Evolutionary conservation across 1,284 basidiomycete genomes (phyloP), one percentile per base, ranked within the genome.

Genomic region (Cryptococcus jaspeensis): DNA sequence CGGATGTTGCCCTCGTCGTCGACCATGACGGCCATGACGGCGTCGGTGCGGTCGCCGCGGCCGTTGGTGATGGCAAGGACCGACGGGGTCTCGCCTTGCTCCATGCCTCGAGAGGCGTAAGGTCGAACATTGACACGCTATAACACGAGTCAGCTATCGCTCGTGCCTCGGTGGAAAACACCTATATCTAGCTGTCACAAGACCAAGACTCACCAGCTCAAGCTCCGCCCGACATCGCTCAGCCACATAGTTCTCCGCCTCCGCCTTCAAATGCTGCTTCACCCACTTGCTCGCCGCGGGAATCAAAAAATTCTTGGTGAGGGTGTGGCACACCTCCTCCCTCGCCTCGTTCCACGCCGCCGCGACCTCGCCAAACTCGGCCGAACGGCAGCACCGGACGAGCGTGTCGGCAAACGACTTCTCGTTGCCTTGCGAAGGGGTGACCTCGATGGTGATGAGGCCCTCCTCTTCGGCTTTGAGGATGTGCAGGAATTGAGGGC

Each of bases 21-120:
- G 51, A 98, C 75, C 77, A 88, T 90, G 52, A 96, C 88, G 36
- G 90, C 80, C 35, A 87, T 85, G 58, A 97, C 90, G 1, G 88
- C 87, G 75, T 99, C 95, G 67, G 88, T 89, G 40, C 91, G 90
- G 66, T 96, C 92, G 50, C 96, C 96, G 71, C 89, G 88, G 45
- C 96, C 96, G 84, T 93, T 92, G 4, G 95, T 97, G 56, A 97
- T 80, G 5, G 95, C 91, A 39, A 99, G 81, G 4, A 99, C 92
- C 7, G 89, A 87, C 0, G 92, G 87, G 0, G 84, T 84, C 47
- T 90, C 87, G 16, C 88, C 89, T 42, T 82, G 79, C 56, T 83
- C 82, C 75, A 88, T 84, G 25, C 84, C 82, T 5, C 81, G 78
- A 3, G 84, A 83, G 47, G 80, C 77, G 68, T 85, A 94, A 0